These are phyloP conservation scores for Verruconis gallopava DNA, from an alignment of 2,329 filamentous ascomycete genomes.

Conservation along the genomic window DNA sequence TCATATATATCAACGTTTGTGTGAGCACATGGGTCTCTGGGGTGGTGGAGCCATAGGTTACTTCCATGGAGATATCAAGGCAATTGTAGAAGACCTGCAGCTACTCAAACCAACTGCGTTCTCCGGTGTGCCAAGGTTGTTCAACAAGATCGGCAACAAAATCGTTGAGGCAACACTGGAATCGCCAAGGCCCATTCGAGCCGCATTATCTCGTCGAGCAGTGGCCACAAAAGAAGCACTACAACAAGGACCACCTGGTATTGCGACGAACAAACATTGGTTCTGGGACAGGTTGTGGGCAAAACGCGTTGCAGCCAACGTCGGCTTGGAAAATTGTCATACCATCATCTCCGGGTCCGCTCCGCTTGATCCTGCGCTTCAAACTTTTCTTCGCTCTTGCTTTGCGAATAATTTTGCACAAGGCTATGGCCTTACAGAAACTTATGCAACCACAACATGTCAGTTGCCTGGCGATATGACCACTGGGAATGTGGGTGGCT, in stretches of 20 bases:
- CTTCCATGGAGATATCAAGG: conserved; percentile 82
- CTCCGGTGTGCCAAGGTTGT: conserved; percentile 80
- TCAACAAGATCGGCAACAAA: conserved; percentile 76
- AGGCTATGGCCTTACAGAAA: conserved; percentile 90
- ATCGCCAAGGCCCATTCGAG: conserved; percentile 52
- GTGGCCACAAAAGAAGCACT: conserved; percentile 68
- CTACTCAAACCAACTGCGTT: conserved; percentile 70
- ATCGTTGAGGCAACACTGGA: conserved; percentile 71
- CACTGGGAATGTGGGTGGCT: conserved; percentile 68
- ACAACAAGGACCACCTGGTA: conserved; percentile 56
- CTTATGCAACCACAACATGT: conserved; percentile 63
- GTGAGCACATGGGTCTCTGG: conserved; percentile 63
- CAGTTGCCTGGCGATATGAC: conserved; percentile 61
- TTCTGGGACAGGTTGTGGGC: conserved; percentile 83
- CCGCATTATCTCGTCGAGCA: conserved; percentile 66
- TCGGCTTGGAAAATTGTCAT: conserved; percentile 63
- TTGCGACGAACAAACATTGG: conserved; percentile 66
- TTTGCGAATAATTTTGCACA: conserved; percentile 70
- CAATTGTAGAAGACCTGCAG: conserved; percentile 85
- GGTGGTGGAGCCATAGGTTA: conserved; percentile 69
- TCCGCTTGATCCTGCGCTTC: conserved; percentile 76
- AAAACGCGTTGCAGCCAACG: conserved; percentile 68
- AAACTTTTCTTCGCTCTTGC: conserved; percentile 76
- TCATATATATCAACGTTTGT: conserved; percentile 82
- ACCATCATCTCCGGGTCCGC: conserved; percentile 80